A percentile compares a stretch with the other conserved stretches of the same genome.
phyloP scores from a whole-genome alignment of 768 basidiomycete species.

The Cystofilobasidium ferigula region DNA sequence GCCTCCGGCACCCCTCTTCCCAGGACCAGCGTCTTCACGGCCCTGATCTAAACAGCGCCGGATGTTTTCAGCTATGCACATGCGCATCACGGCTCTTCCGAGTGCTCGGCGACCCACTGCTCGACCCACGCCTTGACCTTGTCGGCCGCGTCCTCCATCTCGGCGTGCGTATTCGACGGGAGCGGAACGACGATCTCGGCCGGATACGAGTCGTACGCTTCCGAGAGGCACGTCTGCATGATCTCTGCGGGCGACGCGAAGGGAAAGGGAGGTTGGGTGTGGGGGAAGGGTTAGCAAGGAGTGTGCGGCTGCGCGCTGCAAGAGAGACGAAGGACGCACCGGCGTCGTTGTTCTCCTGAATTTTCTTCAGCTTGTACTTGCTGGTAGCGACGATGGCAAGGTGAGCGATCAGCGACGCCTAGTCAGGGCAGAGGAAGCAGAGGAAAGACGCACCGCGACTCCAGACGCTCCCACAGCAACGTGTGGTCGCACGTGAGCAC shows the following conservation, averaged over 20 bases:
- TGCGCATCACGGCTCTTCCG: no score
- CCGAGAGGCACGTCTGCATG: constrained; percentile 81
- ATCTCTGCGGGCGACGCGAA: constrained; percentile 49
- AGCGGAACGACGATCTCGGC: constrained; percentile 78
- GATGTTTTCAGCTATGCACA: no score
- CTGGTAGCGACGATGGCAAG: constrained; percentile 40
- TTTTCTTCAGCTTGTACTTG: constrained; percentile 77
- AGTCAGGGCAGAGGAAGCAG: no score
- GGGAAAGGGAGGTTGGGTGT: not conserved
- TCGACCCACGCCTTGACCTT: constrained; percentile 81
- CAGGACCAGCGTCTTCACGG: no score
- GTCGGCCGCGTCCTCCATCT: constrained; percentile 75
- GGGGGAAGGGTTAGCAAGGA: not conserved
- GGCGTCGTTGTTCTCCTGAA: constrained; percentile 95
- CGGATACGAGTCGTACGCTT: constrained; percentile 76
- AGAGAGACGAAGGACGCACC: constrained; percentile 12
- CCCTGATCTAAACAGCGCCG: no score
- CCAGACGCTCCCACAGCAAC: constrained; percentile 75
- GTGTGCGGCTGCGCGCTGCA: not conserved
- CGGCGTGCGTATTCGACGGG: constrained; percentile 54
- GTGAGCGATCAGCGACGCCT: not conserved
- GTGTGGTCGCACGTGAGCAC: constrained; percentile 83
- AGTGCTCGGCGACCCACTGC: constrained; percentile 45
- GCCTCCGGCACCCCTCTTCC: no score
- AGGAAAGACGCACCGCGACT: constrained; percentile 56